phyloP scores from a whole-genome alignment of 208 protist species.

The Lotmaria passim region DNA sequence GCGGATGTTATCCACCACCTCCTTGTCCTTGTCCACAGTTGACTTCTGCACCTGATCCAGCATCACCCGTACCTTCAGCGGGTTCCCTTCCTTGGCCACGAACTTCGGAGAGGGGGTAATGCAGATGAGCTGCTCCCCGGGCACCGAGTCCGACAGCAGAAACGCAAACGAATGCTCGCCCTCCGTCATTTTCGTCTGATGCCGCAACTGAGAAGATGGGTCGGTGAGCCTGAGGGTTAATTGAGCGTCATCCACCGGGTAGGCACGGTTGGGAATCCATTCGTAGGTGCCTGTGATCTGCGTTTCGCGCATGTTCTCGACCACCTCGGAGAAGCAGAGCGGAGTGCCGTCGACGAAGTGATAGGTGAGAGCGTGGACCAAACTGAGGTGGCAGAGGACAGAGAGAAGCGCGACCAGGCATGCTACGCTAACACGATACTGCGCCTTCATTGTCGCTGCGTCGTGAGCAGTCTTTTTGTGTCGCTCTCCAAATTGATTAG shows the following conservation, averaged over 20 bases:
- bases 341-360: conserved; percentile 42
- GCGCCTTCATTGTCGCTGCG: conserved; percentile 15
- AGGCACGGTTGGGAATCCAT: conserved; percentile 14
- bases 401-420: conserved; percentile 4
- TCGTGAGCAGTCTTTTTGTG: too few species aligned
- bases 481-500: too few species aligned
- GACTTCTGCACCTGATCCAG: conserved; percentile 21
- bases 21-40: conserved; percentile 9
- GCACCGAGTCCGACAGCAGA: background rate
- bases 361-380: conserved; percentile 42
- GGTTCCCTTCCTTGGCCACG: conserved; percentile 1
- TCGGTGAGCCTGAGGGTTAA: conserved; percentile 22
- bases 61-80: conserved; percentile 27
- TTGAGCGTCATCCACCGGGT: background rate
- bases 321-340: conserved; percentile 73
- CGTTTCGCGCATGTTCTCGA: conserved; percentile 26
- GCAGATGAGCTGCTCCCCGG: conserved; percentile 34
- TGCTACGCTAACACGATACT: background rate
- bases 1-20: conserved; percentile 10
- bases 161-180: conserved; percentile 38
- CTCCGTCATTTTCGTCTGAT: conserved; percentile 24
- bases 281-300: conserved; percentile 59
- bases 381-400: conserved; percentile 1
- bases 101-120: conserved; percentile 18
- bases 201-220: conserved; percentile 9